Evolutionary conservation across 352 stramenopile genomes (phyloP).

Genomic region (Peronospora tabacina): DNA sequence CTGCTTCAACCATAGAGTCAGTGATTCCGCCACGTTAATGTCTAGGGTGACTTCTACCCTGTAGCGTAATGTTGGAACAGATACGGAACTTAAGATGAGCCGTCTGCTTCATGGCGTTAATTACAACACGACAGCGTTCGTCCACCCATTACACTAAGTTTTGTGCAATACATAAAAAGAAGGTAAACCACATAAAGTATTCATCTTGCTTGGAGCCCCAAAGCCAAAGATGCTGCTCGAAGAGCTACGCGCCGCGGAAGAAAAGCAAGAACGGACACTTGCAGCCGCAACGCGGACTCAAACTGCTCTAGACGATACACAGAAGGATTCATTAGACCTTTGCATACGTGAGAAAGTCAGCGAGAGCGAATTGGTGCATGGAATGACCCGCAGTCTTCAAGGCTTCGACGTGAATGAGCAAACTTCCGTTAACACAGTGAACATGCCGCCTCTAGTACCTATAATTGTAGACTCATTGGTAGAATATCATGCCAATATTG

Average conservation of each 20-base stretch:
- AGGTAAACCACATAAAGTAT: not conserved
- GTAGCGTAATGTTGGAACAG: no score
- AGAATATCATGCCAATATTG: conserved; percentile 78
- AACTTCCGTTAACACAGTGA: not conserved
- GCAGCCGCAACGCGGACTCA: conserved; percentile 10
- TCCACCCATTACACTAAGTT: no score
- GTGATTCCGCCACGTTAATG: no score
- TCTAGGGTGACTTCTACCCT: no score
- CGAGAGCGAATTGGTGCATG: conserved; percentile 9
- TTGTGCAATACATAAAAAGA: not conserved
- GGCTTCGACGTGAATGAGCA: conserved; percentile 12
- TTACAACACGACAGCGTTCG: no score
- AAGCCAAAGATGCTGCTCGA: not conserved
- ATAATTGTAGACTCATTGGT: conserved; percentile 35
- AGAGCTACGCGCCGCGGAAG: conserved; percentile 11
- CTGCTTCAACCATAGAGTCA: no score
- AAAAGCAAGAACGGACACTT: conserved; percentile 28
- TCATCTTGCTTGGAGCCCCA: not conserved
- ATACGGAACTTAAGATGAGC: no score
- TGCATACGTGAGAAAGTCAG: conserved; percentile 10
- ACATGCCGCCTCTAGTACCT: conserved; percentile 4
- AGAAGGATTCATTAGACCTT: conserved; percentile 28
- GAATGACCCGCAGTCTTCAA: conserved; percentile 21
- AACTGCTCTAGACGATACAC: conserved; percentile 17
- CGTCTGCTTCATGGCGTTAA: no score